phyloP scores from a whole-genome alignment of 768 basidiomycete genomes.

The Collybia mongolica region DNA sequence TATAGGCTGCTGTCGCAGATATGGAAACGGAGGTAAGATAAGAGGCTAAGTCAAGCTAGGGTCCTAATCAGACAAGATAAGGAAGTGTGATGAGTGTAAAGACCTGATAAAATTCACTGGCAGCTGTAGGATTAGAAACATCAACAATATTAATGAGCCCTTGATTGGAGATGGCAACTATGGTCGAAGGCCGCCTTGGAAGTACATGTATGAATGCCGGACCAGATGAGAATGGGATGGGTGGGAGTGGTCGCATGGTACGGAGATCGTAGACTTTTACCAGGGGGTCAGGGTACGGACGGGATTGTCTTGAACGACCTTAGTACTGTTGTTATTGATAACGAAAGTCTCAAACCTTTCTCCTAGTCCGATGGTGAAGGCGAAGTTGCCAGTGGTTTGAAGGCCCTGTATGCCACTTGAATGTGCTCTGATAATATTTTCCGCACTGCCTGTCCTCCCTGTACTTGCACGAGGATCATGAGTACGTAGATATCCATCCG shows the following conservation, averaged over 20 bases:
- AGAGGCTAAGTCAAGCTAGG: slow-evolving; percentile 66
- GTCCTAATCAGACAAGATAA: slow-evolving; percentile 6
- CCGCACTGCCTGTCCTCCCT: slow-evolving; percentile 42
- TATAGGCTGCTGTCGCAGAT: slow-evolving; percentile 84
- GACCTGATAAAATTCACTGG: slow-evolving; percentile 82
- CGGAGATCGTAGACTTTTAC: slow-evolving; percentile 93
- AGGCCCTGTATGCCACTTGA: slow-evolving; percentile 79
- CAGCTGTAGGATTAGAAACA: slow-evolving; percentile 63
- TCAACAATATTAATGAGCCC: slow-evolving; percentile 88
- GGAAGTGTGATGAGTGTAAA: slow-evolving; percentile 8
- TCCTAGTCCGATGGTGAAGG: slow-evolving; percentile 86
- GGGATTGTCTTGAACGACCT: slow-evolving; percentile 62
- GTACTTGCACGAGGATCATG: slow-evolving; percentile 69
- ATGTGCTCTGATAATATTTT: slow-evolving; percentile 74
- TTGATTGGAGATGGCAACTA: slow-evolving; percentile 75
- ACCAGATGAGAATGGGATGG: slow-evolving; percentile 83
- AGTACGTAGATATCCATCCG: slow-evolving; percentile 72
- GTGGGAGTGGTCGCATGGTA: slow-evolving; percentile 77
- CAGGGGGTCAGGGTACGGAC: slow-evolving; percentile 85
- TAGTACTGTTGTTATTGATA: not conserved
- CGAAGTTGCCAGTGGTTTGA: slow-evolving; percentile 73
- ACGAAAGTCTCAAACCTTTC: slow-evolving; percentile 55
- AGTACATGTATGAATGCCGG: slow-evolving; percentile 84
- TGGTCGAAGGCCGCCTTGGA: slow-evolving; percentile 70
- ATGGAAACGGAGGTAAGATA: slow-evolving; percentile 80